Evolutionary conservation across 495 filamentous ascomycete species (phyloP).

Genomic region (Aspergillus nidulans): DNA sequence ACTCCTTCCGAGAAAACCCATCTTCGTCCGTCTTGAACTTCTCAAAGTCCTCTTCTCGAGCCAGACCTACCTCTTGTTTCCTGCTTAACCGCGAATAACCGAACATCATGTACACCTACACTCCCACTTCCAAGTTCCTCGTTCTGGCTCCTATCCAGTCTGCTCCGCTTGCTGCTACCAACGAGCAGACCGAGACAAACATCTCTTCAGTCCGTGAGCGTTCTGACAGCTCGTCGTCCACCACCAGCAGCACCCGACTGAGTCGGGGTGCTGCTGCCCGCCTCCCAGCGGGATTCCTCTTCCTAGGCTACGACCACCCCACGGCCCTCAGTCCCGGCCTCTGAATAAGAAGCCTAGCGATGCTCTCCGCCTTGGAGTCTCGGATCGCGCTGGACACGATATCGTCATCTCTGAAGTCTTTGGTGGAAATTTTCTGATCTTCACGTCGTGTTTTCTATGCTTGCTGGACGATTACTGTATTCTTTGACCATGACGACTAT

Average conservation of each 20-base stretch:
- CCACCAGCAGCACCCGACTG: constrained; percentile 2
- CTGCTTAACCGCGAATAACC: constrained; percentile 8
- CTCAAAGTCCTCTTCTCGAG: background rate
- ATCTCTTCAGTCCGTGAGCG: constrained; percentile 14
- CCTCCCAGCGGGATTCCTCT: constrained; percentile 13
- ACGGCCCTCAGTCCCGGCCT: background rate
- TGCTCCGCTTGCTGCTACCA: constrained; percentile 26
- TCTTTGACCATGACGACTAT: background rate
- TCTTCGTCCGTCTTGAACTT: background rate
- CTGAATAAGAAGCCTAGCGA: constrained; percentile 10
- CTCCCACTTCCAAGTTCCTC: constrained; percentile 35
- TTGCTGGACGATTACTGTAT: constrained; percentile 2
- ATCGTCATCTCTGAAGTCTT: constrained; percentile 4
- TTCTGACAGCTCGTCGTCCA: constrained; percentile 15
- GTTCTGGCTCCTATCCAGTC: constrained; percentile 37
- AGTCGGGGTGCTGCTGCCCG: background rate
- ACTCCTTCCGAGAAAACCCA: background rate
- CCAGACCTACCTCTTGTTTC: background rate
- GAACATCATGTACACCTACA: constrained; percentile 36
- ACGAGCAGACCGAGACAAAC: constrained; percentile 23
- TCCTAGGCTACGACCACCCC: constrained; percentile 14
- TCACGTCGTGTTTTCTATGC: constrained; percentile 5
- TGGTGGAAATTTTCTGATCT: constrained; percentile 7
- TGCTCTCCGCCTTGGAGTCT: constrained; percentile 4
- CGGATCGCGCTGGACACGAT: constrained; percentile 27